Conservation (phyloP, 2,329 filamentous ascomycete genomes). For the Fusarium brachygibbosum region DNA sequence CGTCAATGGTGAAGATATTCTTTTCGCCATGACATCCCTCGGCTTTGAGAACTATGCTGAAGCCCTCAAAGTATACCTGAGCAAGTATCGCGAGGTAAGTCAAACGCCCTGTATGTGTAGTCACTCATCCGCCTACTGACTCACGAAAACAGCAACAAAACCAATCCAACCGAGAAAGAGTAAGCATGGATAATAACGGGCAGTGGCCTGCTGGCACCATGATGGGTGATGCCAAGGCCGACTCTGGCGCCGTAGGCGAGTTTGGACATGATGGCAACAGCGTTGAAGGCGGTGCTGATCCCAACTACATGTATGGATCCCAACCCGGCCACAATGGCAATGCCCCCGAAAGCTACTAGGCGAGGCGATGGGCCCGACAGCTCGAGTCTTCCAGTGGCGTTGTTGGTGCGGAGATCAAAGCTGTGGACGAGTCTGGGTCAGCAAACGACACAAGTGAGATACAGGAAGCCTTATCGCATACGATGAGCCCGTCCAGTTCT, state of each 20-base stretch:
- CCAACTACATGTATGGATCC: conserved; percentile 67
- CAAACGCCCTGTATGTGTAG: not conserved
- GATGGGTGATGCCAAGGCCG: conserved; percentile 53
- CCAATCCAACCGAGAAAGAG: conserved; percentile 57
- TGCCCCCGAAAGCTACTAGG: conserved; percentile 66
- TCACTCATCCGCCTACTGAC: conserved; percentile 16
- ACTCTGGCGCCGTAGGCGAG: conserved; percentile 54
- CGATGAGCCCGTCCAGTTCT: not conserved
- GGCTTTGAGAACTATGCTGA: conserved; percentile 99
- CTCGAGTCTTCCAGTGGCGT: too few relatives aligned
- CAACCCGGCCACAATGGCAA: conserved; percentile 71
- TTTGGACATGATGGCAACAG: conserved; percentile 59
- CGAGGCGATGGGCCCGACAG: too few relatives aligned
- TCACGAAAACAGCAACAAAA: conserved; percentile 56
- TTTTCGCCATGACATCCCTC: conserved; percentile 98
- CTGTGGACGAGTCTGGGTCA: not conserved
- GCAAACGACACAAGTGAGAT: not conserved
- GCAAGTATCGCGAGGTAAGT: conserved; percentile 96
- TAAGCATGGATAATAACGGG: conserved; percentile 52
- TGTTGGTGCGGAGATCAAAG: not conserved
- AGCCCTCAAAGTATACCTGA: conserved; percentile 96
- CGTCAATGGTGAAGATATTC: conserved; percentile 97
- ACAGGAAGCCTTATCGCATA: not conserved
- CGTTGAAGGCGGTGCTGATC: conserved; percentile 58
- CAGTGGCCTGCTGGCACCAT: conserved; percentile 50